Evolutionary conservation across 257 asterid genomes (phyloP).

Genomic region (Capsicum baccatum): DNA sequence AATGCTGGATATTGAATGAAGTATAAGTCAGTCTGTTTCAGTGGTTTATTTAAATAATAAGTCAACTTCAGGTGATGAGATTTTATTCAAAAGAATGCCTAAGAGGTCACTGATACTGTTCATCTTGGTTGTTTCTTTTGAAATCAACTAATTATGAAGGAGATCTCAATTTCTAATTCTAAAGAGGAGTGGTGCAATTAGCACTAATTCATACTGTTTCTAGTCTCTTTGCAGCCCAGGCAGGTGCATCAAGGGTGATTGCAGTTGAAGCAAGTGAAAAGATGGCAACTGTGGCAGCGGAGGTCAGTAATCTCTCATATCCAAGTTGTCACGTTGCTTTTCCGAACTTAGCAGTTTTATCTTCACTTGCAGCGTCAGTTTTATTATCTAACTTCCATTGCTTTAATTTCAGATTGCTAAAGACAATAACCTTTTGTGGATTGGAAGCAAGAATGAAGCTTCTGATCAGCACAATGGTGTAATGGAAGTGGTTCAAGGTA

Average conservation of each 20-base stretch:
- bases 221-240: constrained; percentile 97
- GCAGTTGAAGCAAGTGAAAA: constrained; percentile 93
- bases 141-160: not conserved
- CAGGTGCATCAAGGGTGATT: constrained; percentile 85
- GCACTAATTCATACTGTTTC: constrained; percentile 35
- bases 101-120: constrained; percentile 9
- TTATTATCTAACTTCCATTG: constrained; percentile 2
- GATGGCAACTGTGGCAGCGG: constrained; percentile 91
- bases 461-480: constrained; percentile 45
- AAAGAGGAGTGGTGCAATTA: not conserved
- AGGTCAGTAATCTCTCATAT: constrained; percentile 50
- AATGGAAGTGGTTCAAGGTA: constrained; percentile 78
- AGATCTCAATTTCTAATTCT: constrained; percentile 9
- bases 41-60: not conserved
- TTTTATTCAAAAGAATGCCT: not conserved
- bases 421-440: constrained; percentile 62
- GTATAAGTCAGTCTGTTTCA: not conserved
- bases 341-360: not conserved
- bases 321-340: constrained; percentile 14
- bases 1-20: not conserved
- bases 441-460: constrained; percentile 37
- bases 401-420: constrained; percentile 64
- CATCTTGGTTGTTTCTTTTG: constrained; percentile 14
- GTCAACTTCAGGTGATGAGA: not conserved
- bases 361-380: constrained; percentile 20